Conservation (phyloP, 2,329 filamentous ascomycete genomes). For the Aspergillus spinulosporus region DNA sequence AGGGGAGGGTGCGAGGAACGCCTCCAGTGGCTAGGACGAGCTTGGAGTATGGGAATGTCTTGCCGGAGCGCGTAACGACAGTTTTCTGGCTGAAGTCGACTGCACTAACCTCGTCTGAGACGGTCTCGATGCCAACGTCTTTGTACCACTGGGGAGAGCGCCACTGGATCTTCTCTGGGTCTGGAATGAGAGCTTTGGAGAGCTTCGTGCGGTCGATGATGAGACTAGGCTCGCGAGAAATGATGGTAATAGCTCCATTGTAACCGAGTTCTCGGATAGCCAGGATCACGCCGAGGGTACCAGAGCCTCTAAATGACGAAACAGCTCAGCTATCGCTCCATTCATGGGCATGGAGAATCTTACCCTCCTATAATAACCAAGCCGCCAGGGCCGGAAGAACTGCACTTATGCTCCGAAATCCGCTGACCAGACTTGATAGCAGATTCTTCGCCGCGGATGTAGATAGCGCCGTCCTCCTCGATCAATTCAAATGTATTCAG, state of each 20-base stretch:
- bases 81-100: constrained; percentile 75
- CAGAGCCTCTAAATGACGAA: constrained; percentile 64
- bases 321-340: not conserved
- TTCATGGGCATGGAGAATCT: constrained; percentile 20
- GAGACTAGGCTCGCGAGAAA: constrained; percentile 79
- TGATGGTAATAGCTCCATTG: constrained; percentile 74
- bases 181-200: constrained; percentile 86
- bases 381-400: constrained; percentile 56
- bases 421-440: constrained; percentile 75
- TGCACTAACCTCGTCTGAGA: constrained; percentile 63
- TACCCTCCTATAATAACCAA: constrained; percentile 79
- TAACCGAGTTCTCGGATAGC: constrained; percentile 80
- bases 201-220: constrained; percentile 94
- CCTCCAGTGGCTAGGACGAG: constrained; percentile 89
- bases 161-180: constrained; percentile 74
- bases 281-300: constrained; percentile 77
- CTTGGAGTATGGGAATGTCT: constrained; percentile 76
- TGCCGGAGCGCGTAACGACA: constrained; percentile 72
- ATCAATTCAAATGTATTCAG: constrained; percentile 77
- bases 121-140: constrained; percentile 57
- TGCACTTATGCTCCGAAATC: constrained; percentile 72
- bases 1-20: constrained; percentile 69
- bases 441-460: constrained; percentile 76
- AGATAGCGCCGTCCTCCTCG: constrained; percentile 80
- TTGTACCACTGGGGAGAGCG: constrained; percentile 77